A percentile compares a stretch with the other conserved stretches of the same genome.
phyloP scores from a whole-genome alignment of 2,329 filamentous ascomycete species.

The Drechslera avenae region DNA sequence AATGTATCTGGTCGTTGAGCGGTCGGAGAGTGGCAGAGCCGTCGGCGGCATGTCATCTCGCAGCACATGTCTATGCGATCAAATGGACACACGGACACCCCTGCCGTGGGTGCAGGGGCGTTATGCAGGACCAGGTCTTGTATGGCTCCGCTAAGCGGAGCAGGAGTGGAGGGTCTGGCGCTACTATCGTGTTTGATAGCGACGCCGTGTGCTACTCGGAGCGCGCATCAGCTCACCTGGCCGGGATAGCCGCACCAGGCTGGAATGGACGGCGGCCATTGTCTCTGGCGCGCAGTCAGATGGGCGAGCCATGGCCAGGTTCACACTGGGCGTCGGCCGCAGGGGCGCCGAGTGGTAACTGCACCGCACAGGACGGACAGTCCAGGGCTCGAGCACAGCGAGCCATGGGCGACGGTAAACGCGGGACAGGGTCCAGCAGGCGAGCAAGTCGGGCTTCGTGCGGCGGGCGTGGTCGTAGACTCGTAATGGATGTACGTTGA shows the following conservation, averaged over 20 bases:
- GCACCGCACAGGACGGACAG: too few relatives aligned
- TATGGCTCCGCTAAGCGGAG: conserved; percentile 29
- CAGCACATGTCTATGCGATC: conserved; percentile 24
- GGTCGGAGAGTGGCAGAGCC: neutral
- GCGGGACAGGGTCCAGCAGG: conserved; percentile 27
- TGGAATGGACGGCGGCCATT: conserved; percentile 11
- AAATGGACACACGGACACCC: conserved; percentile 21
- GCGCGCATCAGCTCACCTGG: conserved; percentile 10
- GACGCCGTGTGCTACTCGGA: conserved; percentile 24
- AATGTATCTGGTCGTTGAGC: conserved; percentile 4
- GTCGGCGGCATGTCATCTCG: conserved; percentile 25
- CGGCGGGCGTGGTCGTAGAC: conserved; percentile 19
- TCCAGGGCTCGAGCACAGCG: conserved; percentile 7
- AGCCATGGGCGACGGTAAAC: conserved; percentile 15
- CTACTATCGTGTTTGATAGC: conserved; percentile 28
- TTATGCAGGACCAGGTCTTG: conserved; percentile 15
- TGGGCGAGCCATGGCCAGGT: conserved; percentile 1
- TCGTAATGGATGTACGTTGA: conserved; percentile 20
- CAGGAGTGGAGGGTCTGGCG: conserved; percentile 24
- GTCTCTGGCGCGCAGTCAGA: conserved; percentile 16
- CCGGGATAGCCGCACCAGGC: conserved; percentile 30
- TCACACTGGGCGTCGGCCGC: neutral
- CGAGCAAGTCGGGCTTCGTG: neutral
- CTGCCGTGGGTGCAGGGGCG: conserved; percentile 24
- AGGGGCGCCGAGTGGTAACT: neutral